Evolutionary conservation across 352 stramenopile genomes (phyloP), one percentile per base, ranked within the genome.

Genomic region (Phytophthora tentaculata): DNA sequence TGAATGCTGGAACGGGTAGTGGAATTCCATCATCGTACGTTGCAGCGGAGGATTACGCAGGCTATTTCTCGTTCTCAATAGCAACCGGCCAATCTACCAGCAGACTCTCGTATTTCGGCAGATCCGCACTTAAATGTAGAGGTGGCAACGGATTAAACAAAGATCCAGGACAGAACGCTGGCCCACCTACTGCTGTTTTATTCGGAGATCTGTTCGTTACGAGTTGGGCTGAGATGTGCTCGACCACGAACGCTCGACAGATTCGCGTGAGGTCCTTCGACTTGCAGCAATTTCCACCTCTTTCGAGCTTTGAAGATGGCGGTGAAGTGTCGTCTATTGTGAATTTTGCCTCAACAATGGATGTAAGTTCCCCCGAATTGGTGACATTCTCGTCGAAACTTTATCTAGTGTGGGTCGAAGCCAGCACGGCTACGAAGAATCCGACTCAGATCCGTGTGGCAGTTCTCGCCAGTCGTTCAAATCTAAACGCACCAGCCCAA

Each of bases 31-130:
- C 79, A 0, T 62, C 62, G 1, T 76, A 85, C 6, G 57, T 88
- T 24, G 66, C 73, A 24, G 71, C 54, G 6, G 78, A 85, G 26
- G 69, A 78, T 24, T 66, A 84, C 41, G 47, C 62, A 2, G 44
- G 89, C 4, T 94, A 84, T 51, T 92, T 94, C 45, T 69, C 73
- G 2, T 84, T 86, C 16, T 73, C 65, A 0, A 67, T 94, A 14
- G 43, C 50, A 9, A 17, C 39, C 0, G 73, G 76, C 0, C 75
- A 92, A 26, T 90, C 86, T 6, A 84, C 71, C 0, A 57, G 54
- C 2, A 77, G 72, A 2, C 39, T 91, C 0, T 55, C 73, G 2
- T 90, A 88, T 59, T 72, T 63, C n/a, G 71, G 72, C 2, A 65
- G 74, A 35, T 75, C 69, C 5, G 72, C 79, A 17, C 53, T 91